phyloP scores from a whole-genome alignment of 257 asterid genomes.

The Linaria vulgaris region DNA sequence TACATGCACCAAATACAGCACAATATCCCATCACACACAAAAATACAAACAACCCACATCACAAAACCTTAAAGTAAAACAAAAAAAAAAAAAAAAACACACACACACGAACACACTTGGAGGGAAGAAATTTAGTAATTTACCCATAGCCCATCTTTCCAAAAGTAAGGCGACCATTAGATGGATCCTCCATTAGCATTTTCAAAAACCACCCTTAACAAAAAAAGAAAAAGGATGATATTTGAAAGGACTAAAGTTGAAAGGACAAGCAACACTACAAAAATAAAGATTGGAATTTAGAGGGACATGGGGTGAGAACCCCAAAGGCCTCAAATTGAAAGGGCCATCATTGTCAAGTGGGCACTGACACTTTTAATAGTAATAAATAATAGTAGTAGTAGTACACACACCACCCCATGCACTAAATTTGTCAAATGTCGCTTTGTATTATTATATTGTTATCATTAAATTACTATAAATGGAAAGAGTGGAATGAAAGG shows the following conservation, averaged over 20 bases:
- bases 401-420: background rate
- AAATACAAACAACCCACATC: conserved; percentile 10
- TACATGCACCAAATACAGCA: too few relatives aligned
- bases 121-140: background rate
- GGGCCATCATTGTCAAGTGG: conserved; percentile 41
- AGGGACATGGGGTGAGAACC: too few relatives aligned
- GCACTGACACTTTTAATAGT: conserved; percentile 16
- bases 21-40: too few relatives aligned
- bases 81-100: background rate
- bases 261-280: conserved; percentile 8
- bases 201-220: too few relatives aligned
- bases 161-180: conserved; percentile 79
- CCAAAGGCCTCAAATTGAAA: conserved; percentile 14
- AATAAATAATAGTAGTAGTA: background rate
- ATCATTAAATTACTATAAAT: conserved; percentile 28
- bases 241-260: conserved; percentile 24
- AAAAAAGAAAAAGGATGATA: conserved; percentile 25
- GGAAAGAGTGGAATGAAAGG: conserved; percentile 31
- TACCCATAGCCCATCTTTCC: conserved; percentile 99
- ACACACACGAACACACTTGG: background rate
- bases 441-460: too few relatives aligned
- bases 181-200: conserved; percentile 73
- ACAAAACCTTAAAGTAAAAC: background rate
- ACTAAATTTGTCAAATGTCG: too few relatives aligned
- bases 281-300: conserved; percentile 20